A percentile compares a stretch with the other conserved stretches of the same genome.
These are phyloP conservation scores for Hanseniaspora guilliermondii DNA, from an alignment of 805 yeast species.

Conservation along the genomic window DNA sequence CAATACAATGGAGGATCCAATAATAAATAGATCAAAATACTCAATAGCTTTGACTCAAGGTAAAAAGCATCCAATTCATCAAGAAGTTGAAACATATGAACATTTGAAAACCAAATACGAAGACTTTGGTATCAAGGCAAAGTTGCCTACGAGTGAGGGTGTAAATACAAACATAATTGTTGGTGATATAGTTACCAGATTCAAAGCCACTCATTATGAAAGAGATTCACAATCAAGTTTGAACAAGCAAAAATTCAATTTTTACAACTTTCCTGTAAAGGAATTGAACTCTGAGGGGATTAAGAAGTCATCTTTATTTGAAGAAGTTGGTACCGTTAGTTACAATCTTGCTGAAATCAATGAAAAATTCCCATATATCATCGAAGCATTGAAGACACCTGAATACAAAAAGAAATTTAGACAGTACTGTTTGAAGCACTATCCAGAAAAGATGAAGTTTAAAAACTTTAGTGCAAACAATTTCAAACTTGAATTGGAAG, in stretches of 20 bases:
- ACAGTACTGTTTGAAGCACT: conserved; percentile 39
- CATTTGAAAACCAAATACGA: conserved; percentile 46
- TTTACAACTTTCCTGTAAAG: conserved; percentile 39
- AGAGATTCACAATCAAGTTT: conserved; percentile 52
- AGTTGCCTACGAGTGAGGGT: conserved; percentile 46
- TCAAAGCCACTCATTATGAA: conserved; percentile 39
- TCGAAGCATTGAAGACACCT: not conserved
- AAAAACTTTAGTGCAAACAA: conserved; percentile 25
- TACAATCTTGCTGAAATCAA: not conserved
- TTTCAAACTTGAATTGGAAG: conserved; percentile 30
- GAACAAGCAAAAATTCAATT: conserved; percentile 56
- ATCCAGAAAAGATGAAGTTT: conserved; percentile 33
- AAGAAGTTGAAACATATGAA: conserved; percentile 56
- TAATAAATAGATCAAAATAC: conserved; percentile 8
- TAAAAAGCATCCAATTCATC: conserved; percentile 47
- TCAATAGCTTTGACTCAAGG: conserved; percentile 16
- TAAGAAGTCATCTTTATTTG: conserved; percentile 29
- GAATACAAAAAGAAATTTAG: conserved; percentile 41
- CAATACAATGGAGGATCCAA: not conserved
- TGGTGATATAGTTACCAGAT: conserved; percentile 55
- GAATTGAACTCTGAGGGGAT: conserved; percentile 17
- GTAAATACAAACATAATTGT: conserved; percentile 48
- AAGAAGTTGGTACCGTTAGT: not conserved
- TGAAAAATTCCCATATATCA: not conserved
- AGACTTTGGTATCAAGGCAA: conserved; percentile 64